phyloP scores from a whole-genome alignment of 225 moss, liverwort and hornwort species.

The Antitrichia curtipendula region DNA sequence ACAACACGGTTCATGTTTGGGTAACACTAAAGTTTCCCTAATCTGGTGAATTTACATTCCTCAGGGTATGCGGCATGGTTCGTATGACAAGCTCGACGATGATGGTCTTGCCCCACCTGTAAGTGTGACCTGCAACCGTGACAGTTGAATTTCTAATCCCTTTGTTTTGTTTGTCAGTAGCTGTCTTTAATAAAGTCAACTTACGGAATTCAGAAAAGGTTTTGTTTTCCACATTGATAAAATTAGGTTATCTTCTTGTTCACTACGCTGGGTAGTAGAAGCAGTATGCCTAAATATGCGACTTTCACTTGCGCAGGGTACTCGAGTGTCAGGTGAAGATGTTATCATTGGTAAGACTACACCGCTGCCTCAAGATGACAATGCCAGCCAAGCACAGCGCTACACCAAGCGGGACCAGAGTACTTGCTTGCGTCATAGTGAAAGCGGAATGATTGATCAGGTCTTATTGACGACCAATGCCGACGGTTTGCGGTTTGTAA shows the following conservation, averaged over 20 bases:
- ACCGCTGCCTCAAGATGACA: slow-evolving; percentile 92
- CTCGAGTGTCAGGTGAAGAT: slow-evolving; percentile 97
- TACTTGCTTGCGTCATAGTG: slow-evolving; percentile 95
- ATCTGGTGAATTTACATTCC: background rate
- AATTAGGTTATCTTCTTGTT: background rate
- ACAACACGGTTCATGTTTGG: background rate
- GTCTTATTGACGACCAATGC: slow-evolving; percentile 95
- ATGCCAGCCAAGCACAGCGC: slow-evolving; percentile 89
- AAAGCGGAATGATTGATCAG: slow-evolving; percentile 99
- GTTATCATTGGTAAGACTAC: slow-evolving; percentile 99
- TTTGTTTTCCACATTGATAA: background rate
- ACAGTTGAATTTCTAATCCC: background rate
- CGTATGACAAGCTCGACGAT: slow-evolving; percentile 97
- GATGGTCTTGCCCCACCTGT: slow-evolving; percentile 98
- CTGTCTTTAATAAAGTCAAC: background rate
- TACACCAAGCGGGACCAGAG: slow-evolving; percentile 97
- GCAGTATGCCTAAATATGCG: background rate
- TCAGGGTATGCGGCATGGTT: slow-evolving; percentile 99
- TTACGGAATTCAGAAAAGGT: background rate
- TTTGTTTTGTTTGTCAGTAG: background rate
- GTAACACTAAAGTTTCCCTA: background rate
- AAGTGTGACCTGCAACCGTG: slow-evolving; percentile 6
- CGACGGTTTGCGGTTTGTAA: slow-evolving; percentile 93
- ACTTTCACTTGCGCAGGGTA: slow-evolving; percentile 42
- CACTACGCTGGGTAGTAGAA: background rate